Conservation (phyloP, 345 rosid species). For the Citrus maxima region DNA sequence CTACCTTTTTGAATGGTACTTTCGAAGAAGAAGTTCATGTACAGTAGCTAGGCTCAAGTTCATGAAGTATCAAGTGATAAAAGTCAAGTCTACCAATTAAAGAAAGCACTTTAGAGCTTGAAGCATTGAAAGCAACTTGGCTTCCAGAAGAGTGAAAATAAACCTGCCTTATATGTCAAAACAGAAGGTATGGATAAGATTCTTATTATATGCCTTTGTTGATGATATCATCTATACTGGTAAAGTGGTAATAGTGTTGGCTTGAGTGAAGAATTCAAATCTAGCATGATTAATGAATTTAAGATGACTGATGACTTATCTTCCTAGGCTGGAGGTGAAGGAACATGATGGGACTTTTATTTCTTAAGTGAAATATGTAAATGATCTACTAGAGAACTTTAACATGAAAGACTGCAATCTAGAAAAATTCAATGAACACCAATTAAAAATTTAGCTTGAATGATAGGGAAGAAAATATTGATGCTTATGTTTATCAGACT, state of each 20-base stretch:
- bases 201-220: too few relatives aligned
- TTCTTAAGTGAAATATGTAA: neutral
- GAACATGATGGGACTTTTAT: too few relatives aligned
- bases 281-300: too few relatives aligned
- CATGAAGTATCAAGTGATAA: neutral
- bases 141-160: neutral
- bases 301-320: too few relatives aligned
- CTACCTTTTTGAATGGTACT: neutral
- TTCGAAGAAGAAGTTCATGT: too few relatives aligned
- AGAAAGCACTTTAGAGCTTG: neutral
- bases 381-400: neutral
- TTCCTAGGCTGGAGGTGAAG: neutral
- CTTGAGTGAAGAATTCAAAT: too few relatives aligned
- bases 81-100: neutral
- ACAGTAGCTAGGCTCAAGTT: neutral
- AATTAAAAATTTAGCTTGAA: neutral
- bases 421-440: neutral
- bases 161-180: neutral
- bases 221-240: too few relatives aligned
- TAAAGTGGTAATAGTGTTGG: too few relatives aligned
- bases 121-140: neutral
- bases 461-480: neutral
- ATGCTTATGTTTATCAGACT: neutral
- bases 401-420: neutral
- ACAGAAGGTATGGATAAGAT: neutral